These are phyloP conservation scores for Sugiyamaella xylanicola DNA, from an alignment of 1,139 yeast species.

Conservation along the genomic window DNA sequence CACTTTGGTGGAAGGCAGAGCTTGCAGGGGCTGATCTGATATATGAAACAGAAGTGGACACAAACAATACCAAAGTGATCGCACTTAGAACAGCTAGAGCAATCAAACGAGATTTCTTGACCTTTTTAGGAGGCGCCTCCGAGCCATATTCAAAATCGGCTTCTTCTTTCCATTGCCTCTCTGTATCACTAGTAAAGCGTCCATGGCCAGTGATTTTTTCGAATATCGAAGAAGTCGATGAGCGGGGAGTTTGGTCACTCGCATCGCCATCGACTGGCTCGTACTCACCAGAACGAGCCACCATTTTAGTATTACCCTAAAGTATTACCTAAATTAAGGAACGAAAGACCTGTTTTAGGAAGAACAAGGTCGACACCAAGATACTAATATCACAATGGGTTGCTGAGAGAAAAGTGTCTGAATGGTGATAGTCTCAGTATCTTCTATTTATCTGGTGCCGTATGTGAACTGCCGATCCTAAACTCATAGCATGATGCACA, in stretches of 20 bases:
- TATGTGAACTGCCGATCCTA: not conserved
- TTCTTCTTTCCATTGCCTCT: slow-evolving; percentile 11
- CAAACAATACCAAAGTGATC: slow-evolving; percentile 6
- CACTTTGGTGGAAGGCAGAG: not conserved
- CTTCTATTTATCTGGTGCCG: not conserved
- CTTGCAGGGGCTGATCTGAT: slow-evolving; percentile 4
- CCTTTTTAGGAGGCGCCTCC: not conserved
- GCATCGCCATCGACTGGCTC: slow-evolving; percentile 1
- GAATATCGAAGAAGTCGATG: slow-evolving; percentile 28
- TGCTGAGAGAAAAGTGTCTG: too few species aligned
- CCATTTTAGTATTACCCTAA: not conserved
- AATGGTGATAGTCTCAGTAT: not conserved
- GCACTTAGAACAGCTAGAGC: not conserved
- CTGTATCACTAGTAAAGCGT: not conserved
- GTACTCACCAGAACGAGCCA: slow-evolving; percentile 2
- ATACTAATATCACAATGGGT: too few species aligned
- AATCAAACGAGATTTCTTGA: slow-evolving; percentile 2
- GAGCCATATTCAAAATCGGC: slow-evolving; percentile 7
- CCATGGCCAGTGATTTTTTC: slow-evolving; percentile 22
- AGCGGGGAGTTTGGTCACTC: slow-evolving; percentile 20
- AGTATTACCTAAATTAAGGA: too few species aligned
- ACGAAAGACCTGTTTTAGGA: not conserved
- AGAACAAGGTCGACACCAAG: too few species aligned
- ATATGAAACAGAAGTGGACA: slow-evolving; percentile 17
- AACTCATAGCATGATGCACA: not conserved